Conservation (phyloP, 1,284 basidiomycete genomes). For the Ceratobasidium sp. region DNA sequence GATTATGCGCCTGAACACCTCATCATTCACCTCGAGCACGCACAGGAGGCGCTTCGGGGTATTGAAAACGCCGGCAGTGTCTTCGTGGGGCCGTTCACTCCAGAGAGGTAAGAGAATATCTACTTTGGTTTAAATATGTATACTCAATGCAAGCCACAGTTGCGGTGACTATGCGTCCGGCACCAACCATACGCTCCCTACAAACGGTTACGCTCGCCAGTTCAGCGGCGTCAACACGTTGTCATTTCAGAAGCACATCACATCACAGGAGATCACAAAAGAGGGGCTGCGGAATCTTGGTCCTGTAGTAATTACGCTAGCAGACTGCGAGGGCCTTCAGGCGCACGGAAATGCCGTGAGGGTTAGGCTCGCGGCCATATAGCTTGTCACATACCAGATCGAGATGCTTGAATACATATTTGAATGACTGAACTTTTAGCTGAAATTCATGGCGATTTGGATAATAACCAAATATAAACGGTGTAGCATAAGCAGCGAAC, state of each 20-base stretch:
- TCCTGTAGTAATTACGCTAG: conserved; percentile 90
- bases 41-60: conserved; percentile 71
- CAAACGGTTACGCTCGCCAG: conserved; percentile 95
- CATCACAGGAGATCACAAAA: conserved; percentile 90
- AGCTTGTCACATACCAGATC: conserved; percentile 18
- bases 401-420: conserved; percentile 34
- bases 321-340: conserved; percentile 94
- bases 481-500: conserved; percentile 34
- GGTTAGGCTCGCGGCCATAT: conserved; percentile 66
- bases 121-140: conserved; percentile 2
- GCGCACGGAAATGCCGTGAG: conserved; percentile 94
- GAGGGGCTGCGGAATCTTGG: conserved; percentile 86
- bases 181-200: conserved; percentile 97
- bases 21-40: conserved; percentile 87
- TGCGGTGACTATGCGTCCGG: conserved; percentile 99
- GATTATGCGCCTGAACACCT: conserved; percentile 98
- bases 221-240: conserved; percentile 98
- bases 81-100: conserved; percentile 94
- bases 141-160: conserved; percentile 60
- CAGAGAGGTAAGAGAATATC: conserved; percentile 80
- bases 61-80: conserved; percentile 96
- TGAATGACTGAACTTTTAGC: conserved; percentile 12
- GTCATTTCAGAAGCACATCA: conserved; percentile 99
- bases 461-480: conserved; percentile 24
- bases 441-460: not conserved